Base-by-base conservation (phyloP, 1,139 yeast genomes). In the Yamadazyma blattariae region DNA sequence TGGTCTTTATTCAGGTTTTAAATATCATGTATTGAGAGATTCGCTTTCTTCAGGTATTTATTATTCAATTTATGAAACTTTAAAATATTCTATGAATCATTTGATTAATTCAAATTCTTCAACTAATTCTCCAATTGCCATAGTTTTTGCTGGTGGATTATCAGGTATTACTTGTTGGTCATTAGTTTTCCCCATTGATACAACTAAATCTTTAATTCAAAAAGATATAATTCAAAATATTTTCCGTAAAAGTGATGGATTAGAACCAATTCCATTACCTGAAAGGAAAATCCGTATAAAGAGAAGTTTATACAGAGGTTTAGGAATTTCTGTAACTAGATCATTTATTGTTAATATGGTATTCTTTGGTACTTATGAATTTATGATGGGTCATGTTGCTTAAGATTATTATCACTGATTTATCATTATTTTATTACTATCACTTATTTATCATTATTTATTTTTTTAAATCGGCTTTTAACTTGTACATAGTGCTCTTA, bases 121-220 rank as follows among this genome's bases (percentile, higher is more conserved):
- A 1, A 39, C 46, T 16, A 48, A 62, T 15, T 64, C 72, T 5
- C 65, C 64, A 9, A 31, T 65, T 6, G 59, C 74, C 1, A 60
- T 70, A 16, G 46, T 67, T 5, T 36, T 82, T 3, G 86, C 94
- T 0, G 96, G 95, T n/a, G 95, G 89, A 0, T 46, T 80, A 25
- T 78, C 94, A 2, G 96, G 96, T 1, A 74, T 81, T 10, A 58
- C 80, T 13, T 73, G 88, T 33, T 86, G 95, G 94, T 58, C 77
- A 2, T 55, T 78, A 2, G 79, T 86, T 2, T 87, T 83, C 60
- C 96, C 96, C 0, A 56, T 88, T 2, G 96, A 87, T 54, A 86
- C 95, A 0, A 67, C 82, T 41, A 87, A 88, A 54, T 77, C 90
- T 2, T 68, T 81, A 40, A 71, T 78, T 30, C 96, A 87, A 54